Evolutionary conservation across 139 green algal species (phyloP).

Genomic region (Chlamydomonas asymmetrica): DNA sequence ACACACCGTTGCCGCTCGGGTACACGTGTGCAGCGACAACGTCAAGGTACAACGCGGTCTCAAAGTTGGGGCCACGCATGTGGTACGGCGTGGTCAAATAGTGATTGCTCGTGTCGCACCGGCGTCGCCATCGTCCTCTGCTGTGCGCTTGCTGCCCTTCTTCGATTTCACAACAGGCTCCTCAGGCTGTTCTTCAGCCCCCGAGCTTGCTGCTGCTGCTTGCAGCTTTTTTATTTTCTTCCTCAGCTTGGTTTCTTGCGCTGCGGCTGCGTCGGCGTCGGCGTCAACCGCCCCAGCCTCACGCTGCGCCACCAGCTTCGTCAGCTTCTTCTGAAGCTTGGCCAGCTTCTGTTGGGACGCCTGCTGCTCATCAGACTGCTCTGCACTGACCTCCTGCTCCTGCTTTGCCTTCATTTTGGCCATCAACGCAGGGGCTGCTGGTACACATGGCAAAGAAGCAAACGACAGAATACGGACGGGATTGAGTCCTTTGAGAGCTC

Average conservation of each 20-base stretch:
- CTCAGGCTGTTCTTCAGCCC: neutral
- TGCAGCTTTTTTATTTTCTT: constrained; percentile 38
- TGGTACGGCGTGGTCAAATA: neutral
- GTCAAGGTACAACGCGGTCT: no score
- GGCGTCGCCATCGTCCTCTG: neutral
- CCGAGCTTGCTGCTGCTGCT: neutral
- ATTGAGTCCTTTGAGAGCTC: no score
- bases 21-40: neutral
- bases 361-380: no score
- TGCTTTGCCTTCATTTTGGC: no score
- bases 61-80: no score
- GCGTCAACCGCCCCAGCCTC: neutral
- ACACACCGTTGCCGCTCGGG: no score
- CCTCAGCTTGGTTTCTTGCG: constrained; percentile 2
- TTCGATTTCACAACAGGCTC: constrained; percentile 9
- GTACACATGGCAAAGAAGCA: no score
- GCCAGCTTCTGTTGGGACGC: constrained; percentile 28
- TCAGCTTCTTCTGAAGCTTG: constrained; percentile 36
- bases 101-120: neutral
- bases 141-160: constrained; percentile 8
- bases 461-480: no score
- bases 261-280: constrained; percentile 1
- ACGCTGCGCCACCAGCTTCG: constrained; percentile 5
- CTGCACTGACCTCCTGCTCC: no score
- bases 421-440: no score